A percentile compares a stretch with the other conserved stretches of the same genome.
These are phyloP conservation scores for Paraurostyla sp. DNA, from an alignment of 73 alveolate species.

Conservation along the genomic window DNA sequence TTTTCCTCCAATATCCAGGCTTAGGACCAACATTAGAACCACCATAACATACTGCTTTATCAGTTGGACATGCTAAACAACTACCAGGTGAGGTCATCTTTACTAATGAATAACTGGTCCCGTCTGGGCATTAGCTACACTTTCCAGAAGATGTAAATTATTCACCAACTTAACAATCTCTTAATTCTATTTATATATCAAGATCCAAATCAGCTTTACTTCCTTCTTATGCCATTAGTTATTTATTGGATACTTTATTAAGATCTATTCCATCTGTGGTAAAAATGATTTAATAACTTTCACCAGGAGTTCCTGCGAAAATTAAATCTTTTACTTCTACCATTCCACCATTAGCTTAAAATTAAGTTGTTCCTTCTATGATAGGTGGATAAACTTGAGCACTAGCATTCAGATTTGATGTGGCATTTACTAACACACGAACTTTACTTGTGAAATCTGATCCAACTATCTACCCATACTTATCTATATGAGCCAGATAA, in stretches of 20 bases:
- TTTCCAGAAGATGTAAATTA: constrained; percentile 11
- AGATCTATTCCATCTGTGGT: neutral
- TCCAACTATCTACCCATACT: constrained; percentile 1
- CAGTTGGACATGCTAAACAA: constrained; percentile 61
- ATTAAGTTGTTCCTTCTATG: constrained; percentile 25
- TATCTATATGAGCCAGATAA: neutral
- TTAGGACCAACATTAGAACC: constrained; percentile 54
- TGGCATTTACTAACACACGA: neutral
- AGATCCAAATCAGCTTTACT: neutral
- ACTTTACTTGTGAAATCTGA: neutral
- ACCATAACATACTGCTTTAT: constrained; percentile 65
- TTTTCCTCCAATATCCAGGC: constrained; percentile 66
- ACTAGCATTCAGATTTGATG: neutral
- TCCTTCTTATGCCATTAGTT: neutral
- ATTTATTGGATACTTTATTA: neutral
- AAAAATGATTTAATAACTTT: neutral
- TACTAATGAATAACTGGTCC: neutral
- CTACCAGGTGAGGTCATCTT: constrained; percentile 14
- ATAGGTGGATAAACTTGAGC: constrained; percentile 11
- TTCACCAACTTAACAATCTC: constrained; percentile 61
- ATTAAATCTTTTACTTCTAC: neutral
- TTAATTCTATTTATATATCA: neutral
- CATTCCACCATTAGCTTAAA: neutral
- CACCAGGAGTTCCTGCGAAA: constrained; percentile 40
- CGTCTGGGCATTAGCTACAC: neutral